These are phyloP conservation scores for Rubia peregrina DNA, from an alignment of 305 asterid species.

Conservation along the genomic window DNA sequence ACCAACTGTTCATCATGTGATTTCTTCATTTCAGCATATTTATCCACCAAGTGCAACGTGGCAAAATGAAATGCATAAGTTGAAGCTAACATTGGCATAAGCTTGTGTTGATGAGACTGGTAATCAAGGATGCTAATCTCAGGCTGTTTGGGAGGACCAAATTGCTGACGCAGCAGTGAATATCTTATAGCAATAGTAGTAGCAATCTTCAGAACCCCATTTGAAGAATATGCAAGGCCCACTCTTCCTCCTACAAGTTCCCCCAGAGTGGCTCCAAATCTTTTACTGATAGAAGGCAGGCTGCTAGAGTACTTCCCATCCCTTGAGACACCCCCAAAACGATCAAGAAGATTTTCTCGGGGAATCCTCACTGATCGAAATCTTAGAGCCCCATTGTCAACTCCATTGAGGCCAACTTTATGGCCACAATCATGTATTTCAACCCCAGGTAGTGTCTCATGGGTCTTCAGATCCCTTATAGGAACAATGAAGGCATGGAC, in stretches of 20 bases:
- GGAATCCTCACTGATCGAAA: conserved; percentile 81
- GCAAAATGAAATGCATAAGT: conserved; percentile 88
- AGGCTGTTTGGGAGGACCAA: conserved; percentile 93
- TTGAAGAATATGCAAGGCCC: conserved; percentile 92
- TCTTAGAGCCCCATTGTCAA: conserved; percentile 85
- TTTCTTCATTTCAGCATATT: conserved; percentile 77
- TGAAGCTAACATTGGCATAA: conserved; percentile 96
- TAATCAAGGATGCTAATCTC: conserved; percentile 91
- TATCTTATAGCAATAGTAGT: conserved; percentile 73
- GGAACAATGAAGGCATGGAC: conserved; percentile 97
- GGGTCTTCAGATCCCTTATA: conserved; percentile 71
- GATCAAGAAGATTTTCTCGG: conserved; percentile 83
- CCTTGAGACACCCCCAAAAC: conserved; percentile 83
- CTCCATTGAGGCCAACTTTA: conserved; percentile 90
- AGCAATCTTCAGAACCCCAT: conserved; percentile 74
- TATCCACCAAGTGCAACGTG: conserved; percentile 57
- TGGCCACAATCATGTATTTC: conserved; percentile 94
- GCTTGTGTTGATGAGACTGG: conserved; percentile 94
- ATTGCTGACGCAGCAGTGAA: conserved; percentile 82
- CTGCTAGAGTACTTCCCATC: conserved; percentile 86
- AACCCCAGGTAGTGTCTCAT: conserved; percentile 63
- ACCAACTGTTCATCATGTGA: conserved; percentile 64
- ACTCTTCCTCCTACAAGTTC: conserved; percentile 99
- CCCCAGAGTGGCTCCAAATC: conserved; percentile 94
- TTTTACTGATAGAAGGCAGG: conserved; percentile 69